phyloP scores from a whole-genome alignment of 371 early-diverging fungal species.

The Mucor velutinosus region DNA sequence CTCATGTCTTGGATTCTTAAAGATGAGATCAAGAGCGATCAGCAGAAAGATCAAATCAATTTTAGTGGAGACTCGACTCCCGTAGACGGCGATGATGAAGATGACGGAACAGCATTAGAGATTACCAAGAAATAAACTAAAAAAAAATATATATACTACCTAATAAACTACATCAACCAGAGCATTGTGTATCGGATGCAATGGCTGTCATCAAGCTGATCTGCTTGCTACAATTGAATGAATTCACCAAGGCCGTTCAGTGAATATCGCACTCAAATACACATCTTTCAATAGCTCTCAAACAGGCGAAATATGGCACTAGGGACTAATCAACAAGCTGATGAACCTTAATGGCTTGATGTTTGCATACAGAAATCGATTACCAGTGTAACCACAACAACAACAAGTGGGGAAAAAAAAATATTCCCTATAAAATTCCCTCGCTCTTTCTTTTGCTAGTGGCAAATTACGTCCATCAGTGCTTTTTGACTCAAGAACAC shows the following conservation, averaged over 20 bases:
- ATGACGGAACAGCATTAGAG: constrained; percentile 4
- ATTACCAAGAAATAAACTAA: constrained; percentile 2
- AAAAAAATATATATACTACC: background rate
- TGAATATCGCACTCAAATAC: no score
- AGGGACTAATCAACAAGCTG: background rate
- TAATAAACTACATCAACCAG: background rate
- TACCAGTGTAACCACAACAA: background rate
- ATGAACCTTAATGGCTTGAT: background rate
- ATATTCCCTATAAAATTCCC: constrained; percentile 3
- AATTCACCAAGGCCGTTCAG: no score
- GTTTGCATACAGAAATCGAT: background rate
- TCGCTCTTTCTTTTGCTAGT: background rate
- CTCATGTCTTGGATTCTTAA: constrained; percentile 58
- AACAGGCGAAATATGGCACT: background rate
- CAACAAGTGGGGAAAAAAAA: background rate
- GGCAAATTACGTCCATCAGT: background rate
- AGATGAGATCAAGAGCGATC: constrained; percentile 27
- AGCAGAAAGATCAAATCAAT: background rate
- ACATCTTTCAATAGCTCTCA: no score
- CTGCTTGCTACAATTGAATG: no score
- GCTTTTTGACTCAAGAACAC: background rate
- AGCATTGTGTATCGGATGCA: no score
- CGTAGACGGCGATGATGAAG: constrained; percentile 9
- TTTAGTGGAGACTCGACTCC: constrained; percentile 2
- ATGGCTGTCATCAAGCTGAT: no score